phyloP scores from a whole-genome alignment of 257 asterid genomes.

The Solanum chiquidenum region DNA sequence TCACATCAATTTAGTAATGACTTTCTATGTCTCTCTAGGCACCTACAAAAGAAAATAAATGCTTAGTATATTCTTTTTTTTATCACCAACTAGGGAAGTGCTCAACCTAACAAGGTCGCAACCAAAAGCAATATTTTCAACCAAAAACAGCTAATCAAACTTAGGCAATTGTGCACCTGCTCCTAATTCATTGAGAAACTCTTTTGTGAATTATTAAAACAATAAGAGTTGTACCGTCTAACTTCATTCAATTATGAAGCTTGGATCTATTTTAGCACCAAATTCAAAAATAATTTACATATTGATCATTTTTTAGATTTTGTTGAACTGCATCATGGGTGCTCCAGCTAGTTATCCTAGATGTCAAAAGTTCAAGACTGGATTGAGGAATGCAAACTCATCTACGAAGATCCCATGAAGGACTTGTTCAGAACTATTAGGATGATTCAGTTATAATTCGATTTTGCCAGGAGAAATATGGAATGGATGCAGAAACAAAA shows the following conservation, averaged over 20 bases:
- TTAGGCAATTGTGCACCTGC: background rate
- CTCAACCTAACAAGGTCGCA: background rate
- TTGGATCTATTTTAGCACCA: no score
- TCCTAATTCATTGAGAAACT: background rate
- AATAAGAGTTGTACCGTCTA: background rate
- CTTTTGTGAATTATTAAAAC: background rate
- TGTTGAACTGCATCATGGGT: background rate
- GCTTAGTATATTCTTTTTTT: background rate
- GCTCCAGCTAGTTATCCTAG: background rate
- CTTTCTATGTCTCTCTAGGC: background rate
- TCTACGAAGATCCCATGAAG: background rate
- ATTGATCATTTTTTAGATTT: background rate
- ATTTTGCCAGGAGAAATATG: background rate
- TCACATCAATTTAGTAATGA: background rate
- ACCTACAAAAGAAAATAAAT: background rate
- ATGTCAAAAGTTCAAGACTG: background rate
- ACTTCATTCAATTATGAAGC: background rate
- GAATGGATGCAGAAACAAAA: background rate
- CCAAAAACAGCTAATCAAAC: background rate
- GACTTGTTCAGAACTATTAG: background rate
- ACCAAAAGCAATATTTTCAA: background rate
- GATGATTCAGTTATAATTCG: background rate
- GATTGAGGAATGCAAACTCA: background rate
- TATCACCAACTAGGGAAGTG: background rate
- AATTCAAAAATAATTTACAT: background rate